Conservation (phyloP, 768 basidiomycete genomes). For the Suillus clintonianus region DNA sequence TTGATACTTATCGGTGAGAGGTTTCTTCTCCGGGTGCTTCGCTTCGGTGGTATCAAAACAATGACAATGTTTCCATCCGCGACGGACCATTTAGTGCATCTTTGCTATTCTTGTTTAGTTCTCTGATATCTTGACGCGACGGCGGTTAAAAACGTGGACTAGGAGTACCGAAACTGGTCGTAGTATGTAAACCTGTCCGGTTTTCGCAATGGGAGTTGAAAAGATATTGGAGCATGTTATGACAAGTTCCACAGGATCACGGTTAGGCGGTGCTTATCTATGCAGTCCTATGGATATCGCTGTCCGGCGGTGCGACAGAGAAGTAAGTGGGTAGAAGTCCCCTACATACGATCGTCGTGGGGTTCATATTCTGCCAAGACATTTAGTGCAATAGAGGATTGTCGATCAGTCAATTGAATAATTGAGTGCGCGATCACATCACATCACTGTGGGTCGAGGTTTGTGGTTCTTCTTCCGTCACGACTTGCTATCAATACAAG, state of each 20-base stretch:
- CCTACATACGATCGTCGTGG: conserved; percentile 6
- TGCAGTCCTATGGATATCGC: neutral
- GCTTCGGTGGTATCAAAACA: conserved; percentile 4
- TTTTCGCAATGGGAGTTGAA: neutral
- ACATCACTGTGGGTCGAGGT: conserved; percentile 3
- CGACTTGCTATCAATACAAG: neutral
- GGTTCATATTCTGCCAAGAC: conserved; percentile 1
- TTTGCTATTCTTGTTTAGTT: neutral
- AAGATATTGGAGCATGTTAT: conserved; percentile 3
- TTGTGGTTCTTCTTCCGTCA: neutral
- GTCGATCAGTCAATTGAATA: neutral
- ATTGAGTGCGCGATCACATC: neutral
- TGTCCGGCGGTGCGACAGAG: neutral
- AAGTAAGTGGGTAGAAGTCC: neutral
- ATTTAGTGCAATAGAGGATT: no score
- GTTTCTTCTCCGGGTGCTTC: neutral
- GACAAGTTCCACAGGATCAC: conserved; percentile 1
- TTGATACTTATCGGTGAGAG: conserved; percentile 3
- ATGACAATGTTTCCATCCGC: neutral
- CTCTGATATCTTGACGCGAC: neutral
- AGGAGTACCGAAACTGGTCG: neutral
- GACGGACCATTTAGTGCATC: neutral
- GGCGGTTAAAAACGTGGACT: neutral
- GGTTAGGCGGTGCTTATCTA: neutral
- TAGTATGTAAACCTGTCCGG: neutral